Evolutionary conservation across 352 stramenopile species (phyloP).

Genomic region (Pythium dissimile): DNA sequence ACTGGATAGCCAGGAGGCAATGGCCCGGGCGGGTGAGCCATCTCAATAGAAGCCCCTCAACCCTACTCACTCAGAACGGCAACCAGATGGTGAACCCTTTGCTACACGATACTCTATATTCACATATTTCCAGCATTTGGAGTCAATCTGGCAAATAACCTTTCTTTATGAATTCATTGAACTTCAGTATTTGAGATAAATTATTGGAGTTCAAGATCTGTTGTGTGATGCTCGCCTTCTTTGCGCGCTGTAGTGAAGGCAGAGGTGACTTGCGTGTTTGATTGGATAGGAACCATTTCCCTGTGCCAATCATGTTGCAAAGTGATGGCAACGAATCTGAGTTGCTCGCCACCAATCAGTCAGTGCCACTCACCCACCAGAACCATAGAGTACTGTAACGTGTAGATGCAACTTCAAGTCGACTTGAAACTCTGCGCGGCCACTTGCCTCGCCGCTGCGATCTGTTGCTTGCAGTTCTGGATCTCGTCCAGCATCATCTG

Average conservation of each 20-base stretch:
- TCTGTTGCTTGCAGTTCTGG: constrained; percentile 23
- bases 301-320: constrained; percentile 11
- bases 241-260: constrained; percentile 6
- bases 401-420: constrained; percentile 27
- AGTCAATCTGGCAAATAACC: too few relatives aligned
- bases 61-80: constrained; percentile 7
- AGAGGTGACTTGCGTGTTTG: constrained; percentile 10
- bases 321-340: constrained; percentile 25
- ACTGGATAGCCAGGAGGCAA: too few relatives aligned
- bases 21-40: constrained; percentile 1
- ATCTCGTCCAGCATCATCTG: constrained; percentile 30
- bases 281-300: constrained; percentile 7
- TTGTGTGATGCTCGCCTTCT: constrained; percentile 12
- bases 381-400: not conserved
- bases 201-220: not conserved
- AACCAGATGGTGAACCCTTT: not conserved
- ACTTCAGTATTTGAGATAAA: not conserved
- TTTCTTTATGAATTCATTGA: too few relatives aligned
- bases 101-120: constrained; percentile 1
- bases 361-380: not conserved
- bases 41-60: constrained; percentile 18
- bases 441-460: constrained; percentile 2
- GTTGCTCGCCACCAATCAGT: not conserved
- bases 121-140: not conserved
- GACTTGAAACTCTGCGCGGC: not conserved